A percentile compares a stretch with the other conserved stretches of the same genome.
Conservation (phyloP, 1,284 basidiomycete species). For the Abortiporus biennis region DNA sequence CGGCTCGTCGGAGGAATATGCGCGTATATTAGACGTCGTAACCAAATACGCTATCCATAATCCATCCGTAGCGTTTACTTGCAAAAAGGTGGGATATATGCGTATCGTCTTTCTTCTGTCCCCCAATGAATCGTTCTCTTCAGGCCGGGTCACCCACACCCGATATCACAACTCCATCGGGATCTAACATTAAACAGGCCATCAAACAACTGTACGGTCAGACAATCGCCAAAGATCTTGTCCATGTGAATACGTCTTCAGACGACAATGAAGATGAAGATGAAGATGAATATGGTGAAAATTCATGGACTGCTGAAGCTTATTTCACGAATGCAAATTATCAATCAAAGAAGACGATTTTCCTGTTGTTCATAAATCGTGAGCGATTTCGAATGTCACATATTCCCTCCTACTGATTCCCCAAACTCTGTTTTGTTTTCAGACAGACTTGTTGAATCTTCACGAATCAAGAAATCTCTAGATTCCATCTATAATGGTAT, state of each 20-base stretch:
- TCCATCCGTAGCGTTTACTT: constrained; percentile 80
- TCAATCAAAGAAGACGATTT: constrained; percentile 79
- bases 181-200: constrained; percentile 61
- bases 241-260: constrained; percentile 48
- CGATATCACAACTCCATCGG: constrained; percentile 80
- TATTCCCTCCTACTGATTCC: background rate
- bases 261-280: constrained; percentile 19
- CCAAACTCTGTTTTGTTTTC: background rate
- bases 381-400: constrained; percentile 28
- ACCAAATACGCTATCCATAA: constrained; percentile 95
- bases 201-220: constrained; percentile 84
- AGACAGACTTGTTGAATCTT: constrained; percentile 94
- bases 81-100: constrained; percentile 72
- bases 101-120: background rate
- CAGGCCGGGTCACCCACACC: constrained; percentile 69
- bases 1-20: constrained; percentile 88
- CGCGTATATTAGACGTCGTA: constrained; percentile 88
- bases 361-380: constrained; percentile 98
- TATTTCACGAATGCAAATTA: constrained; percentile 88
- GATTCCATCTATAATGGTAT: constrained; percentile 84
- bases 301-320: constrained; percentile 62
- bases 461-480: constrained; percentile 81
- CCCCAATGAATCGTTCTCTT: background rate
- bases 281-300: constrained; percentile 31
- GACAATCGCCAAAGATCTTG: constrained; percentile 75